Evolutionary conservation across 768 basidiomycete genomes (phyloP).

Genomic region (Favolaschia claudopus): DNA sequence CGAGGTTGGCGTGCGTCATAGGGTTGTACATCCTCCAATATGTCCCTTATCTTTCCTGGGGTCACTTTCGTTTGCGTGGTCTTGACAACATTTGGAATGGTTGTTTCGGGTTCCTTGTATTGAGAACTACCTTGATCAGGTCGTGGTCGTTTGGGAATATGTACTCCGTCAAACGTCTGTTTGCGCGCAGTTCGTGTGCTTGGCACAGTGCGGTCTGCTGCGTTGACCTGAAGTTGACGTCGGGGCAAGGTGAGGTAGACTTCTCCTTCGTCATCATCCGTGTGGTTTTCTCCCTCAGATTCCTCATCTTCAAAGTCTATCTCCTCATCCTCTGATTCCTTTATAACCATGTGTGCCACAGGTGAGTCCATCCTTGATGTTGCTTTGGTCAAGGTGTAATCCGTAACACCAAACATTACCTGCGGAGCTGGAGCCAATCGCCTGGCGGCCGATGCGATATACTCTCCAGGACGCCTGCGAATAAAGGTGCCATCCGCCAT

Average conservation of each 20-base stretch:
- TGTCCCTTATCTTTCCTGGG: not conserved
- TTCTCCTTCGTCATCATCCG: not conserved
- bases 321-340: not conserved
- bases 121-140: not conserved
- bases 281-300: not conserved
- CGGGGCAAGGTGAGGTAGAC: too few species aligned
- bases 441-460: too few species aligned
- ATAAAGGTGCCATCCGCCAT: too few species aligned
- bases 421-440: too few species aligned
- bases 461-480: too few species aligned
- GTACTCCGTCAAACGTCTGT: conserved; percentile 11
- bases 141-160: not conserved
- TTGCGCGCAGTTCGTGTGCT: not conserved
- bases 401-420: too few species aligned
- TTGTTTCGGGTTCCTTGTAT: not conserved
- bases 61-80: not conserved
- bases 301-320: not conserved
- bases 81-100: not conserved
- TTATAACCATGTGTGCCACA: too few species aligned
- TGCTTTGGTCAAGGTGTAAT: too few species aligned
- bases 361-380: too few species aligned
- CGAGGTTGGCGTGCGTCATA: too few species aligned
- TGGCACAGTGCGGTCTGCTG: not conserved
- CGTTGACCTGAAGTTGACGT: not conserved
- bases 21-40: too few species aligned